These are phyloP conservation scores for Colletotrichum eremochloae DNA, from an alignment of 2,329 filamentous ascomycete species.

Conservation along the genomic window DNA sequence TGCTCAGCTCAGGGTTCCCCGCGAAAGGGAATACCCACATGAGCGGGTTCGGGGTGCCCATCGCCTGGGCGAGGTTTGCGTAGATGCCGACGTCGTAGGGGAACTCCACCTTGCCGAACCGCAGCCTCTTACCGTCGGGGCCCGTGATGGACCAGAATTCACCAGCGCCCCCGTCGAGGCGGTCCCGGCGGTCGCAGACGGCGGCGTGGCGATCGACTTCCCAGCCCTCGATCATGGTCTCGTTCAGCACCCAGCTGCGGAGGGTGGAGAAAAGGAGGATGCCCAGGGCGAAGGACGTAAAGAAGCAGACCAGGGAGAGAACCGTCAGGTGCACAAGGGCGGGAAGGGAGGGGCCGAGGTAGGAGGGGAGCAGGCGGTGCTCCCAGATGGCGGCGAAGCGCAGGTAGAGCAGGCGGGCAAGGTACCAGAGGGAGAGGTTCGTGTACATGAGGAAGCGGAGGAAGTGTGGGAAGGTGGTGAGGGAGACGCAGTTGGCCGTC, in stretches of 20 bases:
- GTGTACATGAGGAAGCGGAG: constrained; percentile 81
- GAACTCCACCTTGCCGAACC: constrained; percentile 77
- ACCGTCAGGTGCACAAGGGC: constrained; percentile 73
- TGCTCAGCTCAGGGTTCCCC: constrained; percentile 59
- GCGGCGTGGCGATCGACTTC: constrained; percentile 75
- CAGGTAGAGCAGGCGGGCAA: constrained; percentile 71
- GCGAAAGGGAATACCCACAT: constrained; percentile 79
- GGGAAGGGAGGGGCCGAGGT: constrained; percentile 75
- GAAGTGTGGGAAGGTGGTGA: constrained; percentile 87
- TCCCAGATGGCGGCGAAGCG: constrained; percentile 73
- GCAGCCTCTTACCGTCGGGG: constrained; percentile 58
- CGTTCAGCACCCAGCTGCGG: constrained; percentile 75
- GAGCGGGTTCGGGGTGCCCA: constrained; percentile 76
- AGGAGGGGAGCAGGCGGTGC: constrained; percentile 76
- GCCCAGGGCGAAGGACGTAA: constrained; percentile 72
- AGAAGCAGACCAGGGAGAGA: constrained; percentile 68
- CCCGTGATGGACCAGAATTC: constrained; percentile 57
- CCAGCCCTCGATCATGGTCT: constrained; percentile 86
- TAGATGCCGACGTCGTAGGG: constrained; percentile 86
- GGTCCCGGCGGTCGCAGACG: constrained; percentile 61
- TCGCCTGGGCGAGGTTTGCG: constrained; percentile 79
- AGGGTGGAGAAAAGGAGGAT: constrained; percentile 75
- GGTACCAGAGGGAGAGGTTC: constrained; percentile 72
- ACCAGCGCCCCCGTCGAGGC: constrained; percentile 51
- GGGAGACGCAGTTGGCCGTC: constrained; percentile 86